phyloP scores from a whole-genome alignment of 495 filamentous ascomycete species.

The Umbilicaria muhlenbergii region DNA sequence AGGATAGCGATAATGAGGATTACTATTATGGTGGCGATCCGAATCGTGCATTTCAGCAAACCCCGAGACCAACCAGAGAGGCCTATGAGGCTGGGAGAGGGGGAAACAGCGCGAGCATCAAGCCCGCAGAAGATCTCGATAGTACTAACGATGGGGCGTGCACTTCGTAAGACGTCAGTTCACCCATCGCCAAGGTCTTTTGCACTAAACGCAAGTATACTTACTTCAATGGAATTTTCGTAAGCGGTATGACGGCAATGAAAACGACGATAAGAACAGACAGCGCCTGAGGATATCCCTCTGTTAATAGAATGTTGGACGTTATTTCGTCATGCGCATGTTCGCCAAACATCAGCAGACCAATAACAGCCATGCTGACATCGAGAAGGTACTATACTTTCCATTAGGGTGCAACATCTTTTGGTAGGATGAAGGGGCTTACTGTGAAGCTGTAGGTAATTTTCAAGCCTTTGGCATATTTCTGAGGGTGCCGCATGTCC shows the following conservation, averaged over 20 bases:
- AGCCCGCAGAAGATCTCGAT: conserved; percentile 68
- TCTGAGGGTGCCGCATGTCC: conserved; percentile 90
- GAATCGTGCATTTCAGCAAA: conserved; percentile 41
- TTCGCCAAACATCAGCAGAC: conserved; percentile 89
- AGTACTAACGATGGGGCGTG: conserved; percentile 73
- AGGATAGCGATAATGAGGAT: conserved; percentile 61
- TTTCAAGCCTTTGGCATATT: conserved; percentile 61
- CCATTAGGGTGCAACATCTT: conserved; percentile 6
- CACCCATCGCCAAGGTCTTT: conserved; percentile 8
- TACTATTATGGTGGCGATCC: conserved; percentile 38
- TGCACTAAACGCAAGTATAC: conserved; percentile 9
- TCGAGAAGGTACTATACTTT: conserved; percentile 58
- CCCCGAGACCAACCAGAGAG: conserved; percentile 42
- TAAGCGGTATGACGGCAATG: conserved; percentile 84
- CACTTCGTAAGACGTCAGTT: conserved; percentile 23
- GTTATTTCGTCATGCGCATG: conserved; percentile 76
- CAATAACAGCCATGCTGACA: conserved; percentile 60
- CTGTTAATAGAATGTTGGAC: conserved; percentile 60
- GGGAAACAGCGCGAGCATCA: conserved; percentile 35
- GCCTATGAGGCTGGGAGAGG: conserved; percentile 27
- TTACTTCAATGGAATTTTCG: conserved; percentile 84
- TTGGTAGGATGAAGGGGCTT: conserved; percentile 15
- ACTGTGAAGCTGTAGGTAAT: conserved; percentile 85
- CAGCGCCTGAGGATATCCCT: conserved; percentile 59
- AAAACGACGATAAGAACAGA: conserved; percentile 67